Percentiles rank a stretch among this genome's conserved stretches.
phyloP scores from a whole-genome alignment of 306 rosid species.

The Aeschynomene evenia region DNA sequence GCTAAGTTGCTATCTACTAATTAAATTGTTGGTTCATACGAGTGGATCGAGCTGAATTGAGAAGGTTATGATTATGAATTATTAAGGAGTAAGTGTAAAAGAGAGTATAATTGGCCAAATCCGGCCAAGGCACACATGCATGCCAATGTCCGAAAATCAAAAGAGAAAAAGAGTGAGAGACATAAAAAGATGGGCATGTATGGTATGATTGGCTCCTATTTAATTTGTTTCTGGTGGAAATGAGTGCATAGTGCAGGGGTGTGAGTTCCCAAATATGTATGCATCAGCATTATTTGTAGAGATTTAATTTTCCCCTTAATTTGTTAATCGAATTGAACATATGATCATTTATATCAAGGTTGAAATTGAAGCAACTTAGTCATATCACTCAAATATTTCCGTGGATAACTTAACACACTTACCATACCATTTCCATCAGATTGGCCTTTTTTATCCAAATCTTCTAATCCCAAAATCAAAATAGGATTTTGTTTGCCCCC shows the following conservation, averaged over 20 bases:
- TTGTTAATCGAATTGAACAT: background rate
- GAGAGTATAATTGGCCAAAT: slow-evolving; percentile 23
- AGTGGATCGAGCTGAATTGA: background rate
- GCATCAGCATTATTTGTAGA: slow-evolving; percentile 6
- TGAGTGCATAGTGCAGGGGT: background rate
- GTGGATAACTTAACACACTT: slow-evolving; percentile 6
- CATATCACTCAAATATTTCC: background rate
- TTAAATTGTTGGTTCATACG: slow-evolving; percentile 7
- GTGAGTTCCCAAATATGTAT: slow-evolving; percentile 16
- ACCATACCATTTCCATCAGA: background rate
- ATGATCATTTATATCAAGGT: slow-evolving; percentile 8
- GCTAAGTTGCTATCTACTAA: background rate
- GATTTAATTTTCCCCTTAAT: background rate
- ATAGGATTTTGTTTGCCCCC: slow-evolving; percentile 36
- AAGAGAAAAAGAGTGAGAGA: background rate
- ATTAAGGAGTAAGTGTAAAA: slow-evolving; percentile 19
- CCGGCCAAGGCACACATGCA: slow-evolving; percentile 11
- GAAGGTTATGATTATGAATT: background rate
- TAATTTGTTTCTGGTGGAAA: slow-evolving; percentile 15
- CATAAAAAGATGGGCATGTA: slow-evolving; percentile 29
- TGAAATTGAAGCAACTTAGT: slow-evolving; percentile 31
- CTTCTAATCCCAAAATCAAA: slow-evolving; percentile 23
- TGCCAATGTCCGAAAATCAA: background rate
- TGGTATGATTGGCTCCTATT: slow-evolving; percentile 24
- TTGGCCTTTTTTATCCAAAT: slow-evolving; percentile 19